phyloP scores from a whole-genome alignment of 441 rosid genomes.

The Populus trichocarpa region DNA sequence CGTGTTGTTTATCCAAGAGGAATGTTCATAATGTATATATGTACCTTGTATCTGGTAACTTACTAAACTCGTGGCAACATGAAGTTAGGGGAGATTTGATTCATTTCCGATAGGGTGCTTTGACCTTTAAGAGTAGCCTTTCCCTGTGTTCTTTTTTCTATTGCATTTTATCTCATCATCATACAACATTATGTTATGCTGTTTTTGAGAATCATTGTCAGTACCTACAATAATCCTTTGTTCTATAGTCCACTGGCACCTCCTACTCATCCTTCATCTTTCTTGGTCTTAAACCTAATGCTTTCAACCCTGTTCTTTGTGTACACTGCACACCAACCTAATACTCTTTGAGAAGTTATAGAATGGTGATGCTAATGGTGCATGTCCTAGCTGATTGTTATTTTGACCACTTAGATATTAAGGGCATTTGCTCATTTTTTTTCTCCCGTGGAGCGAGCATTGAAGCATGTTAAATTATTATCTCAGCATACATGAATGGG shows the following conservation, averaged over 20 bases:
- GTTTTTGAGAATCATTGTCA: not conserved
- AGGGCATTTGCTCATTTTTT: not conserved
- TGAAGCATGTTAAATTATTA: not conserved
- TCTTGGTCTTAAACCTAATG: not conserved
- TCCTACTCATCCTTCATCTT: not conserved
- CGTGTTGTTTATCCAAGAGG: not conserved
- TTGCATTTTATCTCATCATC: not conserved
- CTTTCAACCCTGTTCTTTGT: not conserved
- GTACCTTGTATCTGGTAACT: not conserved
- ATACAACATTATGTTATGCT: not conserved
- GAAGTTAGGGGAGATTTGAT: not conserved
- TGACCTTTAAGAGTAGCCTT: not conserved
- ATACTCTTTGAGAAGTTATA: not conserved
- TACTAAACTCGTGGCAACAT: not conserved
- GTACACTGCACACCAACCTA: not conserved
- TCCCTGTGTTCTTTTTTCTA: not conserved
- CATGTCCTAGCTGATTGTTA: too few relatives aligned
- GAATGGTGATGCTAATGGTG: too few relatives aligned
- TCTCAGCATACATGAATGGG: not conserved
- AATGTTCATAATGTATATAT: not conserved
- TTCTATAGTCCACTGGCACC: not conserved
- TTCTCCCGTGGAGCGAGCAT: not conserved
- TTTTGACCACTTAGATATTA: not conserved
- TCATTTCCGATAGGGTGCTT: not conserved
- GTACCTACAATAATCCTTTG: not conserved